A percentile compares a stretch with the other conserved stretches of the same genome.
phyloP scores from a whole-genome alignment of 106 monocot species.

The Platanthera guangdongensis region DNA sequence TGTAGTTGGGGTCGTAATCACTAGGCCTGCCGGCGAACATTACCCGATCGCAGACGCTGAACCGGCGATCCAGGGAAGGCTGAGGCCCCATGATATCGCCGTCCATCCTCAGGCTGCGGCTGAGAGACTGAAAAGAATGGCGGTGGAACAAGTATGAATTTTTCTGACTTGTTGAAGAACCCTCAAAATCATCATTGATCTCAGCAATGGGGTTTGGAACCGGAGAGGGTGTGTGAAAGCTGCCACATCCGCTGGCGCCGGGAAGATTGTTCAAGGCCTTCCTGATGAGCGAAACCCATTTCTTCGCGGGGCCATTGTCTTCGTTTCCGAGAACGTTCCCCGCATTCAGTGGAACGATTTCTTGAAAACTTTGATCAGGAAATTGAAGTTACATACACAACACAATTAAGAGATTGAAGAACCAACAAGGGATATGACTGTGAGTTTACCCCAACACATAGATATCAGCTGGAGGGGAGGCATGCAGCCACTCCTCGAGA shows the following conservation, averaged over 20 bases:
- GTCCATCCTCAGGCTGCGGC: constrained; percentile 42
- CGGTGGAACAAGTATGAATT: constrained; percentile 42
- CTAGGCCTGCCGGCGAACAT: constrained; percentile 47
- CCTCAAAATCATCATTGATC: constrained; percentile 61
- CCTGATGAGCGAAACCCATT: constrained; percentile 68
- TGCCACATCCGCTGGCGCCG: constrained; percentile 27
- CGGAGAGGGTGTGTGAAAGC: constrained; percentile 54
- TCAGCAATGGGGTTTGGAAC: constrained; percentile 51
- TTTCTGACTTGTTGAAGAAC: constrained; percentile 35
- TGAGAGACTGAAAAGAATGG: constrained; percentile 45
- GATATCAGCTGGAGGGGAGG: constrained; percentile 70
- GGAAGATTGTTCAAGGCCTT: constrained; percentile 63
- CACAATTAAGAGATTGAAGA: no score
- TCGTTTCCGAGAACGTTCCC: constrained; percentile 77
- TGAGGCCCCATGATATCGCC: constrained; percentile 32
- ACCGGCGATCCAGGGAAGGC: constrained; percentile 31
- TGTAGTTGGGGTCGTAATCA: constrained; percentile 45
- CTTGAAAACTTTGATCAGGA: constrained; percentile 42
- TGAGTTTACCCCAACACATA: constrained; percentile 59
- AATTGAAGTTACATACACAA: background rate
- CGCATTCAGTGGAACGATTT: constrained; percentile 81
- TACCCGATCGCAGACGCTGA: constrained; percentile 35
- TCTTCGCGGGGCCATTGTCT: constrained; percentile 69
- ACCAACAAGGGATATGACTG: background rate
- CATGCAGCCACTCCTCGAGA: constrained; percentile 70